phyloP scores from a whole-genome alignment of 1,139 yeast species.

The Pichia sp. region DNA sequence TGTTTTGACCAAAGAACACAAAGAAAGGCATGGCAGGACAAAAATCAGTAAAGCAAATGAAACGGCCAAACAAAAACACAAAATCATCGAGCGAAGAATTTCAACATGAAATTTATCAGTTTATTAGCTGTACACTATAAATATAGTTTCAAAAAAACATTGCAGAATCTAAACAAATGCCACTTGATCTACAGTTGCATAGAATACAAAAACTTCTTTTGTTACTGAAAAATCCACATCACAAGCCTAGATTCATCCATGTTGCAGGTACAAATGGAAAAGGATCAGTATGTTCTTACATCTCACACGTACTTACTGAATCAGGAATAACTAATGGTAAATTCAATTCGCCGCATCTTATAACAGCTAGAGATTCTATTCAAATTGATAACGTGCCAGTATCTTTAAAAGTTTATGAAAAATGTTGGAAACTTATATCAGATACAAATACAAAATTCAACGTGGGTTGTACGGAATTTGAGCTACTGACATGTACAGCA shows the following conservation, averaged over 20 bases:
- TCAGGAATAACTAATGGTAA: slow-evolving; percentile 56
- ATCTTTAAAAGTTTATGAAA: slow-evolving; percentile 38
- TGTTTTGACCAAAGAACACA: neutral
- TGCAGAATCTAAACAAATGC: slow-evolving; percentile 28
- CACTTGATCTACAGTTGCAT: slow-evolving; percentile 57
- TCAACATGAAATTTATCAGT: neutral
- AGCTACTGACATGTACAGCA: slow-evolving; percentile 76
- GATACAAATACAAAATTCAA: slow-evolving; percentile 32
- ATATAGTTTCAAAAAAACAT: too few species aligned
- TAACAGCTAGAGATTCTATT: slow-evolving; percentile 69
- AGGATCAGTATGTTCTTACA: slow-evolving; percentile 80
- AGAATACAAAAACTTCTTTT: slow-evolving; percentile 13
- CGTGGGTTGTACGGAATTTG: slow-evolving; percentile 80
- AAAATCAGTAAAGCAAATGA: neutral
- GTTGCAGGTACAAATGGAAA: slow-evolving; percentile 95
- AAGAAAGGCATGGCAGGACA: neutral
- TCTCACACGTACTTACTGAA: slow-evolving; percentile 53
- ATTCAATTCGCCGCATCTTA: slow-evolving; percentile 82
- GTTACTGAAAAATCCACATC: slow-evolving; percentile 15
- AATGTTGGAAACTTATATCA: slow-evolving; percentile 37
- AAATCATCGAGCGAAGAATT: neutral
- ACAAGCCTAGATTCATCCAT: slow-evolving; percentile 63
- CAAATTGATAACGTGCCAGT: slow-evolving; percentile 57
- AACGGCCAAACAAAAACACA: neutral
- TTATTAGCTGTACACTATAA: too few species aligned